Evolutionary conservation across 768 basidiomycete genomes (phyloP).

Genomic region (Lactifluus volemus): DNA sequence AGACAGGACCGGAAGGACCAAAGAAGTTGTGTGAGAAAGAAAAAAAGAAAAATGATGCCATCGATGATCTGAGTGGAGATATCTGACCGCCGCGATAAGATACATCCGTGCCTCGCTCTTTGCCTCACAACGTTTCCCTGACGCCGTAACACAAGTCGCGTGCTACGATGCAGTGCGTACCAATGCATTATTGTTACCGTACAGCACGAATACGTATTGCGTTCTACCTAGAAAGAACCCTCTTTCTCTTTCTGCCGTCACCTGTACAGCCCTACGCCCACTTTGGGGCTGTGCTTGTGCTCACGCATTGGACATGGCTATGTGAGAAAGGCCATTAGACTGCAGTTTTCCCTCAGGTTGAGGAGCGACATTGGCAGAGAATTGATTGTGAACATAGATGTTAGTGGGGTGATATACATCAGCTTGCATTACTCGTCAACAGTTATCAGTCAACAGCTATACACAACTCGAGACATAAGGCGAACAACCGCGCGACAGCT

Average conservation of each 20-base stretch:
- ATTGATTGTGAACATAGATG: neutral
- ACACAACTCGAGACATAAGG: neutral
- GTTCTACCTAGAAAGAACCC: neutral
- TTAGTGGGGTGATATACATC: neutral
- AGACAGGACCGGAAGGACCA: neutral
- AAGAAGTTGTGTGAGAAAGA: neutral
- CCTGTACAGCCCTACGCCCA: slow-evolving; percentile 6
- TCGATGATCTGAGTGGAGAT: neutral
- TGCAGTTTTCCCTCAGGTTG: neutral
- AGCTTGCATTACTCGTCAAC: neutral
- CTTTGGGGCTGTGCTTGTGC: neutral
- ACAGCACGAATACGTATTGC: neutral
- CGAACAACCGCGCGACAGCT: neutral
- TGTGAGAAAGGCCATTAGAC: neutral
- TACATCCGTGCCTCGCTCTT: neutral
- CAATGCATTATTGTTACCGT: neutral
- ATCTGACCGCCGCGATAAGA: neutral
- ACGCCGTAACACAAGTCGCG: neutral
- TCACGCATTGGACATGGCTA: too few relatives aligned
- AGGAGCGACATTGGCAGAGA: neutral
- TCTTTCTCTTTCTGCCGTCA: slow-evolving; percentile 3
- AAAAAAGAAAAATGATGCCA: neutral
- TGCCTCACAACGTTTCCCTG: neutral
- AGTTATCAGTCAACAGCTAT: neutral
- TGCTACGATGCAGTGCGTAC: neutral